Conservation (phyloP, 2,329 filamentous ascomycete genomes). For the Ophiosphaerella korrae region DNA sequence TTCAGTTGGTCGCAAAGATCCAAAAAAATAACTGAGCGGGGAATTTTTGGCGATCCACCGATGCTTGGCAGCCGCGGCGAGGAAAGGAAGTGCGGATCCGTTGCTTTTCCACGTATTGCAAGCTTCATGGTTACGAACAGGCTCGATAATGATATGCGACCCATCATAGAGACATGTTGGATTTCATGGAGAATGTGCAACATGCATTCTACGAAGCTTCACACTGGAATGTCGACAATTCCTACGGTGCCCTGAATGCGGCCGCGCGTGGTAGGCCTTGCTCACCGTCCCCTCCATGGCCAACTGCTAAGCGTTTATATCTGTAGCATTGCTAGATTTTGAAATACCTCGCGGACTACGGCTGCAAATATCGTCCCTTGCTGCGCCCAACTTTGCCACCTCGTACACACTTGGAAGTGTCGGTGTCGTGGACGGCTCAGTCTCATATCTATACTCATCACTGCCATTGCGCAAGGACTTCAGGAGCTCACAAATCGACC, state of each 20-base stretch:
- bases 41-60: constrained; percentile 38
- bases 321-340: constrained; percentile 81
- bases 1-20: constrained; percentile 26
- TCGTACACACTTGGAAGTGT: constrained; percentile 90
- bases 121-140: constrained; percentile 7
- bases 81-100: constrained; percentile 13
- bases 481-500: constrained; percentile 74
- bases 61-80: constrained; percentile 36
- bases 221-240: constrained; percentile 89
- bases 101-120: constrained; percentile 2
- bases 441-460: constrained; percentile 95
- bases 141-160: constrained; percentile 24
- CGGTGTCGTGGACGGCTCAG: constrained; percentile 92
- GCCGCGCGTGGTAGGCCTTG: constrained; percentile 72
- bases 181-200: constrained; percentile 98
- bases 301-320: constrained; percentile 12
- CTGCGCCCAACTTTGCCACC: constrained; percentile 90
- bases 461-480: constrained; percentile 71
- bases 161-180: constrained; percentile 69
- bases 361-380: constrained; percentile 86
- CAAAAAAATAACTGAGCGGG: constrained; percentile 34
- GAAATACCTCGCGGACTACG: constrained; percentile 82
- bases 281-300: constrained; percentile 11
- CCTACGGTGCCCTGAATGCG: constrained; percentile 83
- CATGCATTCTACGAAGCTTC: constrained; percentile 85